Conservation (phyloP, 2,329 filamentous ascomycete genomes). For the Penicillium oxalicum region DNA sequence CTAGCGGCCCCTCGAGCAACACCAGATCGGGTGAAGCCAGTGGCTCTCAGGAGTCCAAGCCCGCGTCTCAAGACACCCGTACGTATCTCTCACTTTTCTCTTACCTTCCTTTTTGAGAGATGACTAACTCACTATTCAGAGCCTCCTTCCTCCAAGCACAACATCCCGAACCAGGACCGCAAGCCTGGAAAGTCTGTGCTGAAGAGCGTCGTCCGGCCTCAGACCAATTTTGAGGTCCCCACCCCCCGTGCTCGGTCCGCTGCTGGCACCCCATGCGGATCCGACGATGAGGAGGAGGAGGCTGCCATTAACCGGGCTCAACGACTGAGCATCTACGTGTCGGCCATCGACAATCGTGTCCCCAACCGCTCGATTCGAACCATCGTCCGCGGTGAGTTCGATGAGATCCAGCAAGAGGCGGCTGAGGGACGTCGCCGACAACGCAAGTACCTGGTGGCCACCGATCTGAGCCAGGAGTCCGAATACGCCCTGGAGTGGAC, state of each 20-base stretch:
- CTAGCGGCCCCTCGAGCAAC: conserved; percentile 23
- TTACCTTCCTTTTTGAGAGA: too few species aligned
- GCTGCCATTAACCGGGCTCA: conserved; percentile 84
- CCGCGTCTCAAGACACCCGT: conserved; percentile 42
- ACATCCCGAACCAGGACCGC: conserved; percentile 36
- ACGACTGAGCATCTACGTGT: conserved; percentile 73
- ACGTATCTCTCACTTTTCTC: too few species aligned
- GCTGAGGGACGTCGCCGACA: conserved; percentile 72
- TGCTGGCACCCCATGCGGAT: conserved; percentile 61
- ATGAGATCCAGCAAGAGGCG: conserved; percentile 63
- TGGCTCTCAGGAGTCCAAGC: conserved; percentile 35
- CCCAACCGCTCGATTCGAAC: conserved; percentile 80
- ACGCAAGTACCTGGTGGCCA: conserved; percentile 91
- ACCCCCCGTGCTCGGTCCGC: conserved; percentile 53
- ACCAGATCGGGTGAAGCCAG: conserved; percentile 19
- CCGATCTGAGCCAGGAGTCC: conserved; percentile 88
- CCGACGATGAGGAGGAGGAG: conserved; percentile 78
- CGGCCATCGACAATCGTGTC: conserved; percentile 65
- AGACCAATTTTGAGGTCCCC: conserved; percentile 69
- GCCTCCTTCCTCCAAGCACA: conserved; percentile 10
- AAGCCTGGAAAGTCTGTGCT: conserved; percentile 28
- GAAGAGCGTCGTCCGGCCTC: conserved; percentile 63
- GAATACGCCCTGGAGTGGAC: conserved; percentile 96
- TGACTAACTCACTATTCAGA: conserved; percentile 8
- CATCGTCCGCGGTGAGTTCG: conserved; percentile 82